Conservation (phyloP, 2,329 filamentous ascomycete genomes). For the Diplocarpon rosae region DNA sequence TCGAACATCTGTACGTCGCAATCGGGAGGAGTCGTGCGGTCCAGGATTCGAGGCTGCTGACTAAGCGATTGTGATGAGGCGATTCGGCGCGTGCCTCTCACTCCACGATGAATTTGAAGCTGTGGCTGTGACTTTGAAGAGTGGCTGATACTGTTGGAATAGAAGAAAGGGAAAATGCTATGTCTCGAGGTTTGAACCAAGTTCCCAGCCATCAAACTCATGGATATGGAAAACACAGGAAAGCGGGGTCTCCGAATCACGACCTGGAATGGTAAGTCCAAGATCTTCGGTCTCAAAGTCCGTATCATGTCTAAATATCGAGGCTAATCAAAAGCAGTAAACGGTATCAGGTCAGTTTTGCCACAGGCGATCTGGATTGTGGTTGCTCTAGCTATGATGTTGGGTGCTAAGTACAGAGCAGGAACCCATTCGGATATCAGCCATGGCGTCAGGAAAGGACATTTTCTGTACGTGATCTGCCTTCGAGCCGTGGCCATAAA, state of each 20-base stretch:
- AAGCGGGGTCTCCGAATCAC: slow-evolving; percentile 69
- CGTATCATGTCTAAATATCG: too few relatives aligned
- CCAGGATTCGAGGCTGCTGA: not conserved
- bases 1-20: slow-evolving; percentile 4
- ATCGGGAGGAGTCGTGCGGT: slow-evolving; percentile 7
- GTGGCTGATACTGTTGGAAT: too few relatives aligned
- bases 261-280: slow-evolving; percentile 65
- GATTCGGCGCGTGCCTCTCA: not conserved
- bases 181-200: too few relatives aligned
- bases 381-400: not conserved
- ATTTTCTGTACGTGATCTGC: slow-evolving; percentile 43
- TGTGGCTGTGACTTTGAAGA: too few relatives aligned
- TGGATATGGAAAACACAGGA: not conserved
- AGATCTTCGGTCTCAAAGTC: too few relatives aligned
- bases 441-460: slow-evolving; percentile 66
- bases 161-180: too few relatives aligned
- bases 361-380: too few relatives aligned
- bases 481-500: not conserved
- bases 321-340: slow-evolving; percentile 40
- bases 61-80: not conserved
- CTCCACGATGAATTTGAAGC: not conserved
- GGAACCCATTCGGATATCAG: slow-evolving; percentile 75
- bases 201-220: too few relatives aligned
- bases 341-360: slow-evolving; percentile 56
- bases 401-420: slow-evolving; percentile 24